A percentile compares a stretch with the other conserved stretches of the same genome.
Conservation (phyloP, 805 yeast genomes). For the Ogataea degrootiae region DNA sequence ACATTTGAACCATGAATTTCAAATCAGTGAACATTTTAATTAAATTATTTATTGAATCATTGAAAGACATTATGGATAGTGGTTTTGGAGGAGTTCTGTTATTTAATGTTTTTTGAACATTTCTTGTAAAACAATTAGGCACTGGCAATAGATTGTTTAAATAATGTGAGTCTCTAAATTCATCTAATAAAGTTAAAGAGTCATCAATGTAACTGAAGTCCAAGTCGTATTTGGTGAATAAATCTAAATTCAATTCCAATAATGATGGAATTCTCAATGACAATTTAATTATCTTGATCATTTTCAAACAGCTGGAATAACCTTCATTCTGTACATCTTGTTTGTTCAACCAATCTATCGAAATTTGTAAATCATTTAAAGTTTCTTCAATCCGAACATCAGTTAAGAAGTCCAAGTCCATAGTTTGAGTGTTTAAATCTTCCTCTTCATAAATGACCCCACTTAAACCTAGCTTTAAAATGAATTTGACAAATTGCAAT, state of each 20-base stretch:
- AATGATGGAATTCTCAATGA: constrained; percentile 7
- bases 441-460: constrained; percentile 73
- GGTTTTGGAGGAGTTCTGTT: constrained; percentile 43
- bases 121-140: constrained; percentile 40
- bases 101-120: constrained; percentile 43
- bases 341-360: constrained; percentile 30
- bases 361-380: constrained; percentile 24
- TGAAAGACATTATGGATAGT: constrained; percentile 25
- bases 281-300: constrained; percentile 7
- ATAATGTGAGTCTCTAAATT: constrained; percentile 8
- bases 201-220: constrained; percentile 5
- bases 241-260: constrained; percentile 5
- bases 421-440: constrained; percentile 60
- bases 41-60: constrained; percentile 14
- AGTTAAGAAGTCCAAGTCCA: constrained; percentile 45
- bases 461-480: constrained; percentile 41
- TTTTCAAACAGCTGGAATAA: constrained; percentile 13
- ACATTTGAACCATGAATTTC: constrained; percentile 29
- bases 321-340: constrained; percentile 11
- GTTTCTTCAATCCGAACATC: constrained; percentile 15
- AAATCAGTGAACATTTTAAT: constrained; percentile 35
- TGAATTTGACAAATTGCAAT: constrained; percentile 47
- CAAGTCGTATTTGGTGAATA: constrained; percentile 3
- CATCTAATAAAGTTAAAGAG: constrained; percentile 4
- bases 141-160: constrained; percentile 19